Evolutionary conservation across 805 yeast genomes (phyloP).

Genomic region (Candida caryicola): DNA sequence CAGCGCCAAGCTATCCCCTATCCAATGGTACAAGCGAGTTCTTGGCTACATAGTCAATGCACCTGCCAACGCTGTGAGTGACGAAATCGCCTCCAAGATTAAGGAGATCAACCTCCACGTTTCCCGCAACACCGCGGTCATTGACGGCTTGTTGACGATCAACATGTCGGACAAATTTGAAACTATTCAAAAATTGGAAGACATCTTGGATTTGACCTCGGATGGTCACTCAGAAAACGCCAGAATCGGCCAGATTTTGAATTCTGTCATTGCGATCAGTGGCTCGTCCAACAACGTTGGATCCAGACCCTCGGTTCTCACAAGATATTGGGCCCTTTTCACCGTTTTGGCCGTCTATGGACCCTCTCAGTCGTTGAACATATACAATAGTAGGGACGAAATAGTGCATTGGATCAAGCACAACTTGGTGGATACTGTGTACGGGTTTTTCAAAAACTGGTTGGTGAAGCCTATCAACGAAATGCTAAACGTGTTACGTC

Average conservation of each 20-base stretch:
- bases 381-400: slow-evolving; percentile 51
- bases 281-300: background rate
- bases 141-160: slow-evolving; percentile 25
- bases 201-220: slow-evolving; percentile 1
- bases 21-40: slow-evolving; percentile 4
- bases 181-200: slow-evolving; percentile 11
- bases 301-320: slow-evolving; percentile 35
- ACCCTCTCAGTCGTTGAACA: slow-evolving; percentile 44
- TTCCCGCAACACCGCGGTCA: slow-evolving; percentile 17
- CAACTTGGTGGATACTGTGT: slow-evolving; percentile 60
- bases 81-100: slow-evolving; percentile 26
- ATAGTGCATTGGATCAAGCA: slow-evolving; percentile 55
- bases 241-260: slow-evolving; percentile 6
- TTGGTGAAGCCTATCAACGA: slow-evolving; percentile 69
- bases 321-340: slow-evolving; percentile 68
- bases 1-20: slow-evolving; percentile 3
- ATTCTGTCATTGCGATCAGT: background rate
- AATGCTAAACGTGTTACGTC: slow-evolving; percentile 76
- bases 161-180: slow-evolving; percentile 4
- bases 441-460: slow-evolving; percentile 80
- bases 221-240: slow-evolving; percentile 1
- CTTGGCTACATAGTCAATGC: slow-evolving; percentile 11
- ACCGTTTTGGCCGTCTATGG: slow-evolving; percentile 45
- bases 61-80: slow-evolving; percentile 22
- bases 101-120: slow-evolving; percentile 20